Base-by-base conservation (phyloP, 2,329 filamentous ascomycete genomes). In the Verticillium albo-atrum region DNA sequence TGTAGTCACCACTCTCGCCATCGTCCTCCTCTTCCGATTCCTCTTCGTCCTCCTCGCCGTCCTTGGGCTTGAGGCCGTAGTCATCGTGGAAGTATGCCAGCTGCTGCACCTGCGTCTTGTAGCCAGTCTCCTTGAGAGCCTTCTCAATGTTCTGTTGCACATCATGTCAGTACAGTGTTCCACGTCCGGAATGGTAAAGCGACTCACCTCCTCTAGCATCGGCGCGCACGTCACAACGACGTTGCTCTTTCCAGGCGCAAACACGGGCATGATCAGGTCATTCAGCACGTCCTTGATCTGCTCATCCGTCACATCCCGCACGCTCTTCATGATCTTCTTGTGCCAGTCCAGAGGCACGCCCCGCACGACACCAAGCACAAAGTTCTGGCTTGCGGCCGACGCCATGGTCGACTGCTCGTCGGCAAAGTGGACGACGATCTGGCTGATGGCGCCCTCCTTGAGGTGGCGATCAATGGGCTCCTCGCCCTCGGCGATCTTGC, bases 341-440 rank as follows among this genome's bases (percentile, higher is more conserved):
- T 88, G 90, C 80, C 92, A 97, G 55, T 92, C 89, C 60, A 86
- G 86, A 4, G 87, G 85, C 32, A 97, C 79, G 2, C 85, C 88
- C 15, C 89, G 84, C 55, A 98, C 83, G 6, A 96, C 93, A 60
- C 91, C 86, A 61, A 89, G 86, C 12, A 93, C 82, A 72, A 96
- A 99, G 69, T 91, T 94, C 66, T 90, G 87, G 68, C 89, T 84
- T 1, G 93, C 95, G 0, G 95, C 93, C 51, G 83, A 85, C 6
- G 88, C 84, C 82, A 96, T 91, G 1, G 91, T 97, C 2, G 89
- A 83, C 73, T 97, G 92, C 69, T 96, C 91, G 66, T 97, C 91
- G 2, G 93, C 95, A 70, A 96, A 90, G 56, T 81, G 82, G 62
- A 93, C 88, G 34, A 99, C 92, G 60, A 99, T 92, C 66, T 88